Conservation (phyloP, 1,284 basidiomycete genomes). For the Abortiporus biennis region DNA sequence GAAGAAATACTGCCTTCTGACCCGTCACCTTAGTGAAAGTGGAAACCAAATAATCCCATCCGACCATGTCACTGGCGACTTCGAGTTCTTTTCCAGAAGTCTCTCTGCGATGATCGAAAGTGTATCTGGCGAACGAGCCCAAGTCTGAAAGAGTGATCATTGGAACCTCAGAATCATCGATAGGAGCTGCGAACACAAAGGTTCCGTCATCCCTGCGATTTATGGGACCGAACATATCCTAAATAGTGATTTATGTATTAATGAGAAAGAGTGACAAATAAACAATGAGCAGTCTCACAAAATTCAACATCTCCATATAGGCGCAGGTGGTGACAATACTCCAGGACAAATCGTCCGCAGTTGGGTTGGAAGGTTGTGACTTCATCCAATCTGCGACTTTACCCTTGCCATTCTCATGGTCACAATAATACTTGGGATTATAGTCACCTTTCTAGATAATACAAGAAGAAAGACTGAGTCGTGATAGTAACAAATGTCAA, state of each 20-base stretch:
- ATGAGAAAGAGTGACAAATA: not conserved
- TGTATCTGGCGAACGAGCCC: constrained; percentile 39
- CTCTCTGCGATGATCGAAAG: constrained; percentile 33
- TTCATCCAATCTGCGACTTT: constrained; percentile 37
- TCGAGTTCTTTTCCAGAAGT: constrained; percentile 33
- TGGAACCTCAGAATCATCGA: constrained; percentile 15
- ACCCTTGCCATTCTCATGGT: constrained; percentile 38
- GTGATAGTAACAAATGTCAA: not conserved
- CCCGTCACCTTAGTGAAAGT: constrained; percentile 36
- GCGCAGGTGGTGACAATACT: constrained; percentile 24
- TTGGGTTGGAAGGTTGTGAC: constrained; percentile 32
- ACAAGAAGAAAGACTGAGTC: not conserved
- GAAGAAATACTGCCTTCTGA: constrained; percentile 28
- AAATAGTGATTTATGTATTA: not conserved
- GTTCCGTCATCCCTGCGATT: constrained; percentile 34
- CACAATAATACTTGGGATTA: constrained; percentile 23
- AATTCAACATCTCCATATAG: constrained; percentile 29
- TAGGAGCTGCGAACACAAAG: constrained; percentile 14
- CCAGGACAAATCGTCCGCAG: constrained; percentile 29
- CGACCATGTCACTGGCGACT: constrained; percentile 34
- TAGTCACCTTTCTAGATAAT: constrained; percentile 19
- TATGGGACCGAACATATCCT: constrained; percentile 33
- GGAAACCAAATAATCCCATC: constrained; percentile 32
- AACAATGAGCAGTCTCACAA: constrained; percentile 21
- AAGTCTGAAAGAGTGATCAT: constrained; percentile 27